phyloP scores from a whole-genome alignment of 192 early-diverging fungal genomes.

The Gamsiella multidivaricata region DNA sequence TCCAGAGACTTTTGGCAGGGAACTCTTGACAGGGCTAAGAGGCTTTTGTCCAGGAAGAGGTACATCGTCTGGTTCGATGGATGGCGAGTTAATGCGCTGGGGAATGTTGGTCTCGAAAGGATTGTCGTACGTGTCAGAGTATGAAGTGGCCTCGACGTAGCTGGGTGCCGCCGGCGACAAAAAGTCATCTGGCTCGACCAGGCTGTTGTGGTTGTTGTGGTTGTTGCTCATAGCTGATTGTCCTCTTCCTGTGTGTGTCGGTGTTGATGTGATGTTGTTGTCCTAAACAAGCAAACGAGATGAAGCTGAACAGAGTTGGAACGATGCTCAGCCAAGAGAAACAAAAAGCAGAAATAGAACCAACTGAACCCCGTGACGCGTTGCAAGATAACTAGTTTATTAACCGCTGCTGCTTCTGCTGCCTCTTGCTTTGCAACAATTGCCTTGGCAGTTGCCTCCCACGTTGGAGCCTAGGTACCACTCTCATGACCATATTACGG shows the following conservation, averaged over 20 bases:
- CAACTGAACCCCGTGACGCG: too few relatives aligned
- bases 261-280: too few relatives aligned
- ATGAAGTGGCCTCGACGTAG: slow-evolving; percentile 46
- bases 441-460: slow-evolving; percentile 23
- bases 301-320: too few relatives aligned
- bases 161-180: slow-evolving; percentile 51
- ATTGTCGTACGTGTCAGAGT: slow-evolving; percentile 54
- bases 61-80: slow-evolving; percentile 52
- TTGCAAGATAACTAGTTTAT: too few relatives aligned
- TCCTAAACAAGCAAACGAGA: too few relatives aligned
- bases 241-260: too few relatives aligned
- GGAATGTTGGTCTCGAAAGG: slow-evolving; percentile 54
- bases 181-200: slow-evolving; percentile 52
- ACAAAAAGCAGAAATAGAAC: too few relatives aligned
- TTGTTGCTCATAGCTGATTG: slow-evolving; percentile 26
- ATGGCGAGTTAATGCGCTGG: slow-evolving; percentile 45
- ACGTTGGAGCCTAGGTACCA: slow-evolving; percentile 41
- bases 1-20: slow-evolving; percentile 44
- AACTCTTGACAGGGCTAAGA: slow-evolving; percentile 29
- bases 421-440: slow-evolving; percentile 50
- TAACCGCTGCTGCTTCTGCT: slow-evolving; percentile 17
- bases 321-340: too few relatives aligned
- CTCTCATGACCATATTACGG: slow-evolving; percentile 34
- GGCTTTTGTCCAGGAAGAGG: slow-evolving; percentile 52
- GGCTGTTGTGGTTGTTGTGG: slow-evolving; percentile 19